Conservation (phyloP, 2,329 filamentous ascomycete species). For the Aplosporella prunicola region DNA sequence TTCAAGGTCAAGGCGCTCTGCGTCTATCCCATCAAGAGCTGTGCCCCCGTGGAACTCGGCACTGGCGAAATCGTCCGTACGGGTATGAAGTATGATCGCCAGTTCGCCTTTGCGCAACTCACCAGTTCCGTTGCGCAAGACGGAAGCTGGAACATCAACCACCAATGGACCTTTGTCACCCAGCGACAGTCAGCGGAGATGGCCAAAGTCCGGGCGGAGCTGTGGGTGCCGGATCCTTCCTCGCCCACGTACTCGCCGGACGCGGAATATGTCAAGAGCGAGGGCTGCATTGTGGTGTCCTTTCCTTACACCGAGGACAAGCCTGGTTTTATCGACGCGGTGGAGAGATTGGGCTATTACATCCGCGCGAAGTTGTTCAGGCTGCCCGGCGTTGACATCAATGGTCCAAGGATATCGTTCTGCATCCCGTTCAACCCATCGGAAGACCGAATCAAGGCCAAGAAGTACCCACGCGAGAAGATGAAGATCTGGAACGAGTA, state of each 20-base stretch:
- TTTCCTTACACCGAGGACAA: slow-evolving; percentile 46
- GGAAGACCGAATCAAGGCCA: slow-evolving; percentile 45
- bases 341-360: slow-evolving; percentile 24
- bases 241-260: slow-evolving; percentile 42
- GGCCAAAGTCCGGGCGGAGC: slow-evolving; percentile 54
- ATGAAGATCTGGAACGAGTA: slow-evolving; percentile 58
- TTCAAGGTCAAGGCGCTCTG: slow-evolving; percentile 55
- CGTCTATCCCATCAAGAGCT: slow-evolving; percentile 79
- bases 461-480: slow-evolving; percentile 50
- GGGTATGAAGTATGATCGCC: slow-evolving; percentile 68
- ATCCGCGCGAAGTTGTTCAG: slow-evolving; percentile 17
- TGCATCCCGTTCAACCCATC: slow-evolving; percentile 57
- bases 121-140: slow-evolving; percentile 35
- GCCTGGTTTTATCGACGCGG: slow-evolving; percentile 15
- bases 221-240: slow-evolving; percentile 61
- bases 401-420: slow-evolving; percentile 52
- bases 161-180: slow-evolving; percentile 61
- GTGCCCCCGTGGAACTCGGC: slow-evolving; percentile 63
- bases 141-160: slow-evolving; percentile 18
- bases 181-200: slow-evolving; percentile 60
- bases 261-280: slow-evolving; percentile 41
- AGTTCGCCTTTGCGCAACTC: slow-evolving; percentile 71
- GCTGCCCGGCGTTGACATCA: slow-evolving; percentile 23
- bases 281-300: slow-evolving; percentile 54
- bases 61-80: slow-evolving; percentile 54